A percentile compares a stretch with the other conserved stretches of the same genome.
Conservation (phyloP, 305 asterid species). For the Caryopteris hybrid region DNA sequence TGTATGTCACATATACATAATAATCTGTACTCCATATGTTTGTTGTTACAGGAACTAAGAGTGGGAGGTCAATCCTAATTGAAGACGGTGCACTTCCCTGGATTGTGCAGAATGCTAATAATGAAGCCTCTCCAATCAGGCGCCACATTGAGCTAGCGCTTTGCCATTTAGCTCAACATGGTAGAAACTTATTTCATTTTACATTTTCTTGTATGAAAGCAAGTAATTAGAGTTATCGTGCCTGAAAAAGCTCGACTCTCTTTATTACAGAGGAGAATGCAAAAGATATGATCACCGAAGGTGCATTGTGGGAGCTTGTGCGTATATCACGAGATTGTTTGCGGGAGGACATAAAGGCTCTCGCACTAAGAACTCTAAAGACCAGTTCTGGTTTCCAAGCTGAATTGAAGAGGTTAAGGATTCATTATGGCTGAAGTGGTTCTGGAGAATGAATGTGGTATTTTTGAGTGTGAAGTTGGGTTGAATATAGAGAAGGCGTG, state of each 20-base stretch:
- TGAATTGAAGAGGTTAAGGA: conserved; percentile 60
- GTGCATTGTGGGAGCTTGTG: conserved; percentile 81
- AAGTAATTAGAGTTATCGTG: neutral
- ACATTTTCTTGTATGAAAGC: neutral
- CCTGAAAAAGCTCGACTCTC: conserved; percentile 15
- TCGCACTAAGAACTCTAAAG: conserved; percentile 57
- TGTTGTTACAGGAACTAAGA: conserved; percentile 44
- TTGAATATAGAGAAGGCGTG: neutral
- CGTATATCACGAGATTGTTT: conserved; percentile 74
- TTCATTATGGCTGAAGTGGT: conserved; percentile 45
- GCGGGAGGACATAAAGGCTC: conserved; percentile 64
- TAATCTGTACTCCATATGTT: neutral
- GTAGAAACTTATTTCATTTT: conserved; percentile 27
- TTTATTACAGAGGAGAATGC: conserved; percentile 64
- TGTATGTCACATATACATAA: neutral
- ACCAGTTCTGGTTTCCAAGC: conserved; percentile 59
- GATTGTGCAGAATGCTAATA: conserved; percentile 83
- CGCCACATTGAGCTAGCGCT: conserved; percentile 86
- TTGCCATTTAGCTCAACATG: conserved; percentile 82
- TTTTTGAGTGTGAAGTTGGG: neutral
- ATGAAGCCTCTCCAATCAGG: conserved; percentile 68
- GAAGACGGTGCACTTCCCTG: conserved; percentile 84
- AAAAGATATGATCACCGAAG: conserved; percentile 64
- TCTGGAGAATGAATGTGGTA: conserved; percentile 1
- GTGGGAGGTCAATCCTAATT: conserved; percentile 66